A percentile compares a stretch with the other conserved stretches of the same genome.
phyloP scores from a whole-genome alignment of 768 basidiomycete species.

The Austroboletus eburneus region DNA sequence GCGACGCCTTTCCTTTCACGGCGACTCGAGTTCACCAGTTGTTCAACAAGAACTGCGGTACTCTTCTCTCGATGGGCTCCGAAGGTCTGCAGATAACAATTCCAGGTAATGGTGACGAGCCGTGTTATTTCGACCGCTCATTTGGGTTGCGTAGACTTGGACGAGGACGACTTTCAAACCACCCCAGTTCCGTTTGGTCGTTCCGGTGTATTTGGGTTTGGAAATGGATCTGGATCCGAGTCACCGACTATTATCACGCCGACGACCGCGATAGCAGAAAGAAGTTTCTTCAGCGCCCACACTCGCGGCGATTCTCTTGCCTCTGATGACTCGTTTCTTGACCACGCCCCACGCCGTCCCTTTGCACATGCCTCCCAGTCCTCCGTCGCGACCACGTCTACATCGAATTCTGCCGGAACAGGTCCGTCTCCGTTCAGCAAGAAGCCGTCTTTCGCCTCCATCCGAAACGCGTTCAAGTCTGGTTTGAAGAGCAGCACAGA shows the following conservation, averaged over 20 bases:
- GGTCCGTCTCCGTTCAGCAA: slow-evolving; percentile 56
- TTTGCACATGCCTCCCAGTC: slow-evolving; percentile 72
- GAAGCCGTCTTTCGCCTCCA: slow-evolving; percentile 82
- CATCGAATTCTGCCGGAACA: slow-evolving; percentile 13
- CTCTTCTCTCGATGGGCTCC: slow-evolving; percentile 29
- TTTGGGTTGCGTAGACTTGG: slow-evolving; percentile 58
- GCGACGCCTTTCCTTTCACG: background rate
- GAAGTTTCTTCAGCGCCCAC: slow-evolving; percentile 59
- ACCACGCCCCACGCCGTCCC: slow-evolving; percentile 52
- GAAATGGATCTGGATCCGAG: slow-evolving; percentile 51
- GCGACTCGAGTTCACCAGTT: background rate
- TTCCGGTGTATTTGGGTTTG: slow-evolving; percentile 45
- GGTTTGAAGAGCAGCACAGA: slow-evolving; percentile 46
- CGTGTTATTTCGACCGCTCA: background rate
- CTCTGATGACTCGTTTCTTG: slow-evolving; percentile 71
- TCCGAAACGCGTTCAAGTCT: slow-evolving; percentile 83
- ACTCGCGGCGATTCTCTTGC: slow-evolving; percentile 72
- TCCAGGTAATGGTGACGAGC: slow-evolving; percentile 36
- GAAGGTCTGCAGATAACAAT: slow-evolving; percentile 46
- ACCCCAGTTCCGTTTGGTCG: slow-evolving; percentile 72
- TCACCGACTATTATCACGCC: slow-evolving; percentile 63
- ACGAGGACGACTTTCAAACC: slow-evolving; percentile 64
- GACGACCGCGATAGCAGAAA: slow-evolving; percentile 39
- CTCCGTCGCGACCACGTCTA: slow-evolving; percentile 54
- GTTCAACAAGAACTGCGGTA: slow-evolving; percentile 2